Conservation (phyloP, 768 basidiomycete species). For the Naganishia onofrii region DNA sequence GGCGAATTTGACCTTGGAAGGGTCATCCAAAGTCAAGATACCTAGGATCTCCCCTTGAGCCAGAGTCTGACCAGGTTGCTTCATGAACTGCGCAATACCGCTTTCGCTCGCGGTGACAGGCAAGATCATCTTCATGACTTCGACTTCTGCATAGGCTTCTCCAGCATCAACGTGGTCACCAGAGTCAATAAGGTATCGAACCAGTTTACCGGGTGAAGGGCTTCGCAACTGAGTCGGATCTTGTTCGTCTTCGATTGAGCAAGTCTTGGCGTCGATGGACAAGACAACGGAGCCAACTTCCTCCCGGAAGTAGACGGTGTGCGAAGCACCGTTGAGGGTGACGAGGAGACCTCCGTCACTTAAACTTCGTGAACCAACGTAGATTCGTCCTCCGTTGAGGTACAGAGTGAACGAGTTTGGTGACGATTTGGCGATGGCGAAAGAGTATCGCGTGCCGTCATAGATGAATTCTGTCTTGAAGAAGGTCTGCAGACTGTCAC, state of each 20-base stretch:
- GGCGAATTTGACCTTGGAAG: conserved; percentile 91
- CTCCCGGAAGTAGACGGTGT: conserved; percentile 96
- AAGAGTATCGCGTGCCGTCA: conserved; percentile 89
- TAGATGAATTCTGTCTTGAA: conserved; percentile 97
- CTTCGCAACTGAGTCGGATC: conserved; percentile 95
- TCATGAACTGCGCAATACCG: conserved; percentile 90
- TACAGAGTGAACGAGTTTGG: conserved; percentile 87
- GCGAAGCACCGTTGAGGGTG: conserved; percentile 86
- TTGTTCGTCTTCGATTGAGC: conserved; percentile 97
- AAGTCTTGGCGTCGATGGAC: conserved; percentile 95
- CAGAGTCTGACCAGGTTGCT: conserved; percentile 94
- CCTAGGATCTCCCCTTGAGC: conserved; percentile 97
- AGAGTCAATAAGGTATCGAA: conserved; percentile 90
- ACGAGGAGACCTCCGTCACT: conserved; percentile 94
- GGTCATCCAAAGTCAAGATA: conserved; percentile 93
- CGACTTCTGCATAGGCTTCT: conserved; percentile 96
- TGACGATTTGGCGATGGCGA: conserved; percentile 89
- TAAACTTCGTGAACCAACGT: conserved; percentile 86
- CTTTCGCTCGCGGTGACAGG: conserved; percentile 90
- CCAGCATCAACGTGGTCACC: conserved; percentile 97
- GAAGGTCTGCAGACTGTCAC: conserved; percentile 91
- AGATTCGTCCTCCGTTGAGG: conserved; percentile 88
- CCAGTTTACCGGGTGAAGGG: conserved; percentile 93
- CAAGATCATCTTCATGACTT: conserved; percentile 99
- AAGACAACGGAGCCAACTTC: conserved; percentile 85